Evolutionary conservation across 129 eudicot species (phyloP).

Genomic region (Chrysanthemum seticuspe): DNA sequence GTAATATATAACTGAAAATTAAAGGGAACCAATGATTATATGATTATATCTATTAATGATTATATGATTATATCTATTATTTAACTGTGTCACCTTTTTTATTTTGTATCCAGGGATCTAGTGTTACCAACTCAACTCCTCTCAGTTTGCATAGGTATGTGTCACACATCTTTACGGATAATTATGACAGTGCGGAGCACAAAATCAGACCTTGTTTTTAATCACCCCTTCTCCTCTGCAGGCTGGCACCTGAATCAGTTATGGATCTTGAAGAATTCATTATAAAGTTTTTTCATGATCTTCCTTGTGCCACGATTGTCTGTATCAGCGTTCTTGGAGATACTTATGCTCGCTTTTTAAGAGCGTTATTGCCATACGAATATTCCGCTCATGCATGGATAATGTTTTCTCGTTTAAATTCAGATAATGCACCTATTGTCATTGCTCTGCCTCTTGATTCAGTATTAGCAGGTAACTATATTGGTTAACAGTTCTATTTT

Average conservation of each 20-base stretch:
- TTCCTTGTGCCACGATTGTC: constrained; percentile 60
- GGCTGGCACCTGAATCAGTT: constrained; percentile 53
- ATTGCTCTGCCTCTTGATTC: constrained; percentile 60
- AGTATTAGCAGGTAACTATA: constrained; percentile 49
- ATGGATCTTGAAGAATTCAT: constrained; percentile 42
- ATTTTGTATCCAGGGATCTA: constrained; percentile 38
- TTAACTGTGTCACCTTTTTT: constrained; percentile 6
- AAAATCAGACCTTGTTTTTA: constrained; percentile 11
- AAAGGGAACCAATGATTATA: too few species aligned
- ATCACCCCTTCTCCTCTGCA: constrained; percentile 27
- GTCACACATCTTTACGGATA: constrained; percentile 4
- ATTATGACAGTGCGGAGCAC: background rate
- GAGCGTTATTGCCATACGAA: constrained; percentile 39
- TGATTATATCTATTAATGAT: background rate
- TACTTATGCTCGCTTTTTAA: constrained; percentile 51
- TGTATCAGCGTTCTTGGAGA: constrained; percentile 73
- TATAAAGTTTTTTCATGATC: constrained; percentile 47
- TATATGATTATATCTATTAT: background rate
- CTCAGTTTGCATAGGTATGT: constrained; percentile 49
- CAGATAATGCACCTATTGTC: constrained; percentile 57
- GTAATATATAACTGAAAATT: too few species aligned
- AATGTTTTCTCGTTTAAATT: constrained; percentile 67
- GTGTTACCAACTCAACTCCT: constrained; percentile 32
- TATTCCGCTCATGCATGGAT: constrained; percentile 58
- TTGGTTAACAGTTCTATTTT: background rate